Evolutionary conservation across 768 basidiomycete genomes (phyloP).

Genomic region (Mycena olivaceomarginata): DNA sequence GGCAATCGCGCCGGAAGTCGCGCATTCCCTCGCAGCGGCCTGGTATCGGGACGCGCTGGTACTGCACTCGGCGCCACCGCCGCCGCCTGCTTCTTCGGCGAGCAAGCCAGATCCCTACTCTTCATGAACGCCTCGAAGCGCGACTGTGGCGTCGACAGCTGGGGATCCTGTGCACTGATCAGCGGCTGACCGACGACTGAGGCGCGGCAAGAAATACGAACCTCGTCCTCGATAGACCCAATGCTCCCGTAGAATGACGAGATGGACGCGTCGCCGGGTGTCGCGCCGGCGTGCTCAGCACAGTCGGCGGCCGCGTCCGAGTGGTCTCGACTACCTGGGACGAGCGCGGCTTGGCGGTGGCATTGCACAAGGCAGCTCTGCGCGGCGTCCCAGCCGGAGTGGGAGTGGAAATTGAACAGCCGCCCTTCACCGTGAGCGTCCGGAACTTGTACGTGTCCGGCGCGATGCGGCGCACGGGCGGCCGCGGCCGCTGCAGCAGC

Average conservation of each 20-base stretch:
- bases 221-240: conserved; percentile 39
- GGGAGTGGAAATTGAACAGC: not conserved
- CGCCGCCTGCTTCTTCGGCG: conserved; percentile 36
- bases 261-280: conserved; percentile 4
- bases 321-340: not conserved
- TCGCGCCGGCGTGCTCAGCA: not conserved
- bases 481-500: conserved; percentile 11
- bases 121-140: conserved; percentile 42
- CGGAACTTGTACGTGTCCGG: conserved; percentile 31
- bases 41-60: conserved; percentile 1
- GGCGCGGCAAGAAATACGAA: conserved; percentile 10
- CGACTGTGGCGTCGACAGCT: conserved; percentile 37
- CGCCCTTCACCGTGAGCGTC: conserved; percentile 25
- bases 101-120: conserved; percentile 35
- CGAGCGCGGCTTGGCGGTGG: not conserved
- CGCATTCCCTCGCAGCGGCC: conserved; percentile 39
- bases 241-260: conserved; percentile 30
- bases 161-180: not conserved
- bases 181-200: not conserved
- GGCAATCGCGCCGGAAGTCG: conserved; percentile 36
- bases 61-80: conserved; percentile 6
- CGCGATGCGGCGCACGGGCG: conserved; percentile 26
- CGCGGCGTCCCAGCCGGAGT: not conserved
- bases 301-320: not conserved
- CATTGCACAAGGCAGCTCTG: not conserved